Evolutionary conservation across 768 basidiomycete genomes (phyloP).

Genomic region (Suillus subalutaceus): DNA sequence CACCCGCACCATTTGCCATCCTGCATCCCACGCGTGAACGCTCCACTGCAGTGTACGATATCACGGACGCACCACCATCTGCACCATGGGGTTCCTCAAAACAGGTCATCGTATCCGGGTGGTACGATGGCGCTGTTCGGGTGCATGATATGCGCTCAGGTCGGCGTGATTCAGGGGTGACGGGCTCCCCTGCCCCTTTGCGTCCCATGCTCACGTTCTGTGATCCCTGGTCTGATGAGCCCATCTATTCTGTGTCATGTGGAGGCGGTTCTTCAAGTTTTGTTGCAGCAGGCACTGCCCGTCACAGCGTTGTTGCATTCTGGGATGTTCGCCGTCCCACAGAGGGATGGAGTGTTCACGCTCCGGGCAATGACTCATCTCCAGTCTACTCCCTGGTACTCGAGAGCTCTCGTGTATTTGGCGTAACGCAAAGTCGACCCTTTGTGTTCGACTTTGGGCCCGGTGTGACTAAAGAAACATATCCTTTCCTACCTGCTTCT

Average conservation of each 20-base stretch:
- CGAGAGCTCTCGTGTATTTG: slow-evolving; percentile 80
- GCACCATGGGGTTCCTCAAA: slow-evolving; percentile 74
- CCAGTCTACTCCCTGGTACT: slow-evolving; percentile 77
- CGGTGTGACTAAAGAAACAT: slow-evolving; percentile 57
- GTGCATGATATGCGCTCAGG: slow-evolving; percentile 70
- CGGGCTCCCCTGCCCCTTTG: slow-evolving; percentile 39
- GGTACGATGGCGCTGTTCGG: slow-evolving; percentile 78
- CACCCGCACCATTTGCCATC: slow-evolving; percentile 47
- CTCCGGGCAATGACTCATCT: slow-evolving; percentile 76
- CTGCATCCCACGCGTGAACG: slow-evolving; percentile 43
- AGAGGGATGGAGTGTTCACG: slow-evolving; percentile 76
- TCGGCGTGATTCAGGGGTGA: slow-evolving; percentile 23
- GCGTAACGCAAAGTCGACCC: slow-evolving; percentile 73
- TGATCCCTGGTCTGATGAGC: slow-evolving; percentile 72
- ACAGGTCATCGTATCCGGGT: slow-evolving; percentile 74
- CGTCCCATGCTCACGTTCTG: slow-evolving; percentile 60
- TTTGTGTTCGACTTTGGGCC: slow-evolving; percentile 84
- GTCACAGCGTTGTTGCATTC: slow-evolving; percentile 77
- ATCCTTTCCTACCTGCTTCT: slow-evolving; percentile 39
- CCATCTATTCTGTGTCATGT: slow-evolving; percentile 75
- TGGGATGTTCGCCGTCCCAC: slow-evolving; percentile 75
- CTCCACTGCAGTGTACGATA: slow-evolving; percentile 71
- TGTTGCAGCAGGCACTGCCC: slow-evolving; percentile 75
- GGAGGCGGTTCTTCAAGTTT: slow-evolving; percentile 71
- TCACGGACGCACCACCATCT: slow-evolving; percentile 59